Base-by-base conservation (phyloP, 2,329 filamentous ascomycete species). In the Chaetomium sp. region DNA sequence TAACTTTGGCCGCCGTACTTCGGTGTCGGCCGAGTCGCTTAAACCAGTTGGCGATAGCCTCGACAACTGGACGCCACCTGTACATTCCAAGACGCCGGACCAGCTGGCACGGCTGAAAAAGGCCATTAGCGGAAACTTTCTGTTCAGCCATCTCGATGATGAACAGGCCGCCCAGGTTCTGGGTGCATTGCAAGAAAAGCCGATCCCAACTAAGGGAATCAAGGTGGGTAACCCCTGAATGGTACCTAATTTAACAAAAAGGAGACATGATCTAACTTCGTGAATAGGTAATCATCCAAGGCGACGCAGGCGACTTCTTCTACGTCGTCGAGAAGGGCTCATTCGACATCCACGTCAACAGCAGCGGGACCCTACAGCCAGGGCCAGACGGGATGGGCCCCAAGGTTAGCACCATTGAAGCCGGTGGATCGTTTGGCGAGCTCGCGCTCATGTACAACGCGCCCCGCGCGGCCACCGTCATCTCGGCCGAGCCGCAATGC, bases 401-500 rank as follows among this genome's bases (percentile, higher is more conserved):
- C 58, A 88, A 90, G 66, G 92, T 97, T 34, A 85, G 84, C 64
- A 85, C 80, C 40, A 95, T 95, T 56, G 86, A 89, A 45, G 83
- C 91, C 3, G 94, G 94, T 49, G 91, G 91, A 59, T 96, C 91
- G 4, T 99, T 99, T 71, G 94, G 94, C 65, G 94, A 99, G 75
- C 79, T 99, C 55, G 94, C 94, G 10, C 79, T 99, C 66, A 97
- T 99, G 94, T 97, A 99, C 76, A 96, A 97, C 67, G 91, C 94
- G 27, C 94, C 94, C 33, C 89, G 94, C 67, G 94, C 94, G 43
- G 94, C 94, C 3, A 97, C 94, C 0, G 89, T 99, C 58, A 82
- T 95, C 59, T 95, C 89, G 35, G 85, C 87, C 10, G 89, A 95
- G 66, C 70, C 86, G 3, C 76, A 81, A 37, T 91, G 88, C 67